Base-by-base conservation (phyloP, 768 basidiomycete genomes). In the Lentinula raphanica region DNA sequence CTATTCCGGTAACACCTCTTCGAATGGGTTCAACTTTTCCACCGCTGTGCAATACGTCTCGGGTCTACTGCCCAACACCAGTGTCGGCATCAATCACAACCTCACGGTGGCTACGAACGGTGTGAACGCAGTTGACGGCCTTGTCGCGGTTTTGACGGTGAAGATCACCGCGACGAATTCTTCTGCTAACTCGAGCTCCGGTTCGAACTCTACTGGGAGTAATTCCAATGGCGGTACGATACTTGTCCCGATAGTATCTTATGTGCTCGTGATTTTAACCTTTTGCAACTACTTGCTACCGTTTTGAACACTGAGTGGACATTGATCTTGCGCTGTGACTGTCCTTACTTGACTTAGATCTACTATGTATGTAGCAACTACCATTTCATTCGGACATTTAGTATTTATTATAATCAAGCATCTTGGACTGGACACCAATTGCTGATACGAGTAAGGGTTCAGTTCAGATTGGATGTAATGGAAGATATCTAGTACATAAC, bases 121-220 rank as follows among this genome's bases (percentile, higher is more conserved):
- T 15, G 67, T 71, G n/a, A 83, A 80, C 59, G 83, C 91, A 2
- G 76, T 85, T 0, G 95, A 98, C 67, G 95, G 94, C 1, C 73
- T 92, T 17, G 88, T 95, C 3, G 92, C 89, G 0, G 74, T 97
- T 2, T 62, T 95, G 63, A 49, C 44, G 3, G 56, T 57, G 7
- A 57, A 57, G 23, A 57, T 57, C 44, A 57, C 45, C 6, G 56
- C 35, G 17, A 44, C 39, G 25, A 45, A 39, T 36, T 15, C 42
- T 4, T 27, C n/a, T 35, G 28, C 42, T 17, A 19, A 31, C 35
- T 9, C 56, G 13, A 48, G 12, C 25, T 31, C 45, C 8, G 45
- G 28, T 21, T 32, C 40, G 5, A n/a, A n/a, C 13, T 25, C 54
- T 55, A 29, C 51, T n/a, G 31, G 35, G 17, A 54, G 51, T 42